Base-by-base conservation (phyloP, 106 monocot genomes). In the Chionographis japonica region DNA sequence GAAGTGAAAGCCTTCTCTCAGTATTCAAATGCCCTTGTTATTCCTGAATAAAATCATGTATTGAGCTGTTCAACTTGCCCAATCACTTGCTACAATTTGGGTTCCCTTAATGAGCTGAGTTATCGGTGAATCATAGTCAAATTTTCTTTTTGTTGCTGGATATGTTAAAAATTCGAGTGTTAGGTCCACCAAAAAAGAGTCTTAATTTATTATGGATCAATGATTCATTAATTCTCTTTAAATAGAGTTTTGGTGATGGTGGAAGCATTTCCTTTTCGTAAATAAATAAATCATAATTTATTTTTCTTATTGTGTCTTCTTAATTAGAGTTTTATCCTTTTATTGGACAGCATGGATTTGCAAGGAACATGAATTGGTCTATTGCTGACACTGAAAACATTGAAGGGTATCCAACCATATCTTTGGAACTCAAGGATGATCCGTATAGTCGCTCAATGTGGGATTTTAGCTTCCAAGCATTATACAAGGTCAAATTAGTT, bases 381-480 rank as follows among this genome's bases (percentile, higher is more conserved):
- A 54, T 92, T 76, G 69, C 68, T 69, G 79, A 85, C 37, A 78
- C 92, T 58, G 80, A 98, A 75, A 78, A 76, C 35, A 77, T 20
- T 39, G 83, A 88, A 77, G 97, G 79, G 37, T 63, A 87, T 80
- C 84, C 89, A 13, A 14, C 37, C 37, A 69, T 92, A 55, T 83
- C 84, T 15, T 77, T 97, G 80, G 92, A 92, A 80, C 72, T 92
- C 56, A 87, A 83, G 66, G 92, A 92, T 66, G 80, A 73, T 41
- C 59, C 74, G 1, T 97, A 97, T 68, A 97, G 84, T 52, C 89
- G 87, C 2, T 75, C 97, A 38, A 92, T 92, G 87, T 97, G 92
- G 92, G 97, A 97, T 77, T 97, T 90, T 67, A 80, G 92, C 78
- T 97, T 97, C 65, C 86, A 85, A 49, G 89, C 97, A 70, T 56